These are phyloP conservation scores for Flaveria trinervia DNA, from an alignment of 129 eudicot genomes.

Conservation along the genomic window DNA sequence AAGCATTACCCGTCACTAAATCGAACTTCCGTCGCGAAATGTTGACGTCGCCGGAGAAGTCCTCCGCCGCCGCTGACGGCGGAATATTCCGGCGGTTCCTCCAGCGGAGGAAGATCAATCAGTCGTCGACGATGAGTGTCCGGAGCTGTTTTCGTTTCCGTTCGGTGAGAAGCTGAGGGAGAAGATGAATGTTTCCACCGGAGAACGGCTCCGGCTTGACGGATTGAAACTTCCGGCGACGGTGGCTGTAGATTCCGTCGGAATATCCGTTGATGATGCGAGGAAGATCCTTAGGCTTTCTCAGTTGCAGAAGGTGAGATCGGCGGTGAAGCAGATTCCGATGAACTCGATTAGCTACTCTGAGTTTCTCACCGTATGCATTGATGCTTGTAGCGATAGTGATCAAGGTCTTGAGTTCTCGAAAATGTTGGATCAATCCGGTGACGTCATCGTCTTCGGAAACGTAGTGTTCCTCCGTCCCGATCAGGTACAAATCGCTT, in stretches of 20 bases:
- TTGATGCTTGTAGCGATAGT: constrained; percentile 34
- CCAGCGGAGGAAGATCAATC: constrained; percentile 48
- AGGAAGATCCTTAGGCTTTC: constrained; percentile 46
- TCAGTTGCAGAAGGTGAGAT: constrained; percentile 59
- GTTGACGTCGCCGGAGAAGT: constrained; percentile 28
- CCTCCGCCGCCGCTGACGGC: constrained; percentile 9
- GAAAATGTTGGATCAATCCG: constrained; percentile 60
- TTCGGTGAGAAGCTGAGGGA: constrained; percentile 58
- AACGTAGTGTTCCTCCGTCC: constrained; percentile 72
- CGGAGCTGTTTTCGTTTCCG: constrained; percentile 49
- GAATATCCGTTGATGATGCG: constrained; percentile 50
- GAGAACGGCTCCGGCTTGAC: constrained; percentile 44
- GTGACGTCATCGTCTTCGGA: constrained; percentile 73
- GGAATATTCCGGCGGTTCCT: constrained; percentile 57
- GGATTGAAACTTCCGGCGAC: constrained; percentile 40
- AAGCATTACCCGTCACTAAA: constrained; percentile 23
- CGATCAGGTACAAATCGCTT: constrained; percentile 53
- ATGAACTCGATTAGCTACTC: constrained; percentile 44
- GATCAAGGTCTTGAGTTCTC: constrained; percentile 65
- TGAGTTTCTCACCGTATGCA: constrained; percentile 53
- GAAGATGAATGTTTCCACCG: constrained; percentile 36
- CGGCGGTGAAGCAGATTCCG: constrained; percentile 45
- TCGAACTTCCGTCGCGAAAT: constrained; percentile 35
- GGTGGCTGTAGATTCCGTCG: constrained; percentile 13
- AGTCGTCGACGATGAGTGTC: constrained; percentile 35